phyloP scores from a whole-genome alignment of 768 basidiomycete genomes.

The Holtermanniella nyarrowii region DNA sequence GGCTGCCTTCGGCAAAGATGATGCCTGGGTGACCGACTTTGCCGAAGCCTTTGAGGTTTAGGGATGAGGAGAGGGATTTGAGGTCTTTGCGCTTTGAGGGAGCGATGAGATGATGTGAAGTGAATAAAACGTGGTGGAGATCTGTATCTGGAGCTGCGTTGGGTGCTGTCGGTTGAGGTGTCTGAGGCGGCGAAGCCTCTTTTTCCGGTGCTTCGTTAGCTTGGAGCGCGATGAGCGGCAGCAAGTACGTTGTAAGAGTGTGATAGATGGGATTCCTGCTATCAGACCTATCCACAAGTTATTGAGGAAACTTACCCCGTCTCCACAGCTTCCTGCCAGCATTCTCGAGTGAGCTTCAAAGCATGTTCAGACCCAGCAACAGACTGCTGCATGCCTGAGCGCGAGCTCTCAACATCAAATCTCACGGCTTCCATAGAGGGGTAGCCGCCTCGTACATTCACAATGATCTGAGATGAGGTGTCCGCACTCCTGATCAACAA shows the following conservation, averaged over 20 bases:
- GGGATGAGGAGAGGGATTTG: constrained; percentile 51
- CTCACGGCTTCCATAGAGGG: constrained; percentile 21
- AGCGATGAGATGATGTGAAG: constrained; percentile 55
- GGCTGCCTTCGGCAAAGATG: constrained; percentile 58
- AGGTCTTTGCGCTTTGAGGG: constrained; percentile 50
- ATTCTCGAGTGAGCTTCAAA: too few relatives aligned
- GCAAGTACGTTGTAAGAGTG: constrained; percentile 50
- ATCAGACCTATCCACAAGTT: too few relatives aligned
- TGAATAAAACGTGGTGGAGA: constrained; percentile 55
- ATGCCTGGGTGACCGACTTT: constrained; percentile 68
- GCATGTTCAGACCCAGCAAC: too few relatives aligned
- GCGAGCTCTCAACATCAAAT: constrained; percentile 23
- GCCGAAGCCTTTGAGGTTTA: constrained; percentile 55
- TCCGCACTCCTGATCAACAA: constrained; percentile 26
- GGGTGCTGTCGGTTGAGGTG: background rate
- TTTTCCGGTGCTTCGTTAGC: background rate
- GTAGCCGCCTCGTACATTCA: constrained; percentile 14
- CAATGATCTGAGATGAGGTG: constrained; percentile 17
- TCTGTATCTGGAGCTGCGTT: background rate
- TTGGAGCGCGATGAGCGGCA: constrained; percentile 45
- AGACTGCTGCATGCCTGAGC: too few relatives aligned
- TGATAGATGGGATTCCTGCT: constrained; percentile 56
- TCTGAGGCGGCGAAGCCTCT: background rate
- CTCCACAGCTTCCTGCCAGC: too few relatives aligned
- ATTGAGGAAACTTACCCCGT: too few relatives aligned